Evolutionary conservation across 2,329 filamentous ascomycete species (phyloP), one percentile per base, ranked within the genome.

Genomic region (Cercospora brassicicola): DNA sequence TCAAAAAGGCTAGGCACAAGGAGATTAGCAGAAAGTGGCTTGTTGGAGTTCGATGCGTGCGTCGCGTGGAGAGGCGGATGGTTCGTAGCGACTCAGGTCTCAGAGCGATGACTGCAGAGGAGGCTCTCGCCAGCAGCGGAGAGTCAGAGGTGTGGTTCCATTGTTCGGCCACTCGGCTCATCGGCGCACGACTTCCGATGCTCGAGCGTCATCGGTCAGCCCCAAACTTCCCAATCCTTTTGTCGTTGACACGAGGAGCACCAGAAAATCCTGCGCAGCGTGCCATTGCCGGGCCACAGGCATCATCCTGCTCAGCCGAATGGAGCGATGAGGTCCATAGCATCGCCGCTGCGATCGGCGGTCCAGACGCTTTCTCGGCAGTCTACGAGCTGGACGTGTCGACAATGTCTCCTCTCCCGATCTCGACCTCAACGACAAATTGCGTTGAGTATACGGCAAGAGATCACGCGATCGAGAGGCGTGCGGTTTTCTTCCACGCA

Each of bases 261-360:
- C n/a, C 61, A 28, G 48, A 64, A 56, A 31, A 33, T 39, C 48
- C 26, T 18, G 18, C 51, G 48, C 51, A 36, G 26, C 26, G 23
- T 23, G 56, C 30, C 56, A 53, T 61, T 65, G 64, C 65, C 65
- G 36, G 57, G 36, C 48, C 45, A 66, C 20, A 62, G 59, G 59
- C 59, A 51, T 51, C 7, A 30, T 30, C 28, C 10, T 28, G 48
- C 13, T 23, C 23, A 10, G 23, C 42, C 42, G 67, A 60, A 73
- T 67, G 64, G 73, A 73, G 73, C 73, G 63, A 75, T 75, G 73
- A 73, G 65, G 68, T 53, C 68, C 33, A 23, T 69, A 26, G n/a
- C 67, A 33, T 68, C 71, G 64, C 69, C 71, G 48, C 67, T 67
- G 66, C 65, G 64, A 66, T 68, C 59, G 36, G 36, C 42, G 18